A percentile compares a stretch with the other conserved stretches of the same genome.
Conservation (phyloP, 306 rosid species). For the Prinsepia uniflora region DNA sequence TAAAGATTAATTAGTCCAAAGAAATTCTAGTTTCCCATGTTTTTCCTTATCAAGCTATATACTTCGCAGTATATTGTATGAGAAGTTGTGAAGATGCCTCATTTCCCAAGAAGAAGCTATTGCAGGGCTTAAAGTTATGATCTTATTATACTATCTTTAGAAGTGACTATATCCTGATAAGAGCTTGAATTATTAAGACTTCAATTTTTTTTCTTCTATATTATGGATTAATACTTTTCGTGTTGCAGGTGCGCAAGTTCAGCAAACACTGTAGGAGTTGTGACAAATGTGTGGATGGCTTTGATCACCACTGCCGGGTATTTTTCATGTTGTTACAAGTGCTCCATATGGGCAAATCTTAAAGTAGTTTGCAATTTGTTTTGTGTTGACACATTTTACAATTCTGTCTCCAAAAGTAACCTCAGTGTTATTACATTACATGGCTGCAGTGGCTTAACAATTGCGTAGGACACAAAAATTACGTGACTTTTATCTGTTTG, state of each 20-base stretch:
- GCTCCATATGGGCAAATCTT: slow-evolving; percentile 11
- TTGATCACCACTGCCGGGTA: slow-evolving; percentile 99
- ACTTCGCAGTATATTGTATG: background rate
- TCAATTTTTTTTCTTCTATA: background rate
- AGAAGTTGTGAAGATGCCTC: slow-evolving; percentile 5
- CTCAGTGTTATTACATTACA: slow-evolving; percentile 21
- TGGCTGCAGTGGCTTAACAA: slow-evolving; percentile 98
- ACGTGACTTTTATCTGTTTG: slow-evolving; percentile 76
- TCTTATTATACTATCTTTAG: background rate
- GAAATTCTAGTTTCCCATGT: slow-evolving; percentile 13
- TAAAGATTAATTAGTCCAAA: slow-evolving; percentile 7
- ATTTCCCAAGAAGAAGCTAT: background rate
- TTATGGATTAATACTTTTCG: slow-evolving; percentile 15
- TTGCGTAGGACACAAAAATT: slow-evolving; percentile 93
- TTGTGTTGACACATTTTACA: slow-evolving; percentile 21
- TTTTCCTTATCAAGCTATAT: slow-evolving; percentile 8
- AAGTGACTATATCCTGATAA: background rate
- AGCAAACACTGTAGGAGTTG: slow-evolving; percentile 99
- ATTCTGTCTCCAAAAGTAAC: slow-evolving; percentile 22
- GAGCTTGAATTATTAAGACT: background rate
- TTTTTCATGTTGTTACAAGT: slow-evolving; percentile 24
- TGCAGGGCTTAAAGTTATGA: background rate
- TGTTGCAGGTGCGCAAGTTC: slow-evolving; percentile 86
- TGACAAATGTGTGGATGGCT: slow-evolving; percentile 95
- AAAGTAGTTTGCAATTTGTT: background rate